Evolutionary conservation across 169 alveolate genomes (phyloP).

Genomic region (Plasmodium relictum): DNA sequence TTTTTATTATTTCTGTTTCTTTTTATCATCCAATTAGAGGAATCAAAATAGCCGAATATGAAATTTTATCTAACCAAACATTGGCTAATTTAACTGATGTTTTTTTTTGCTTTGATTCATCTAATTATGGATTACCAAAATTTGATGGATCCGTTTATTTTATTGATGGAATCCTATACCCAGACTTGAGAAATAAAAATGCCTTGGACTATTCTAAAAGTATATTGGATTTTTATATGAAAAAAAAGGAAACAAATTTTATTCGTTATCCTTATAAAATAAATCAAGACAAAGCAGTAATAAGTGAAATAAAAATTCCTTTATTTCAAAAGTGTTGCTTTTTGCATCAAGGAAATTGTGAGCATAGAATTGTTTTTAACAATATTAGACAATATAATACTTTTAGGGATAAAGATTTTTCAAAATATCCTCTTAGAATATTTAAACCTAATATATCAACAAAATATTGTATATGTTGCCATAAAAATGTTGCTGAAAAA

Average conservation of each 20-base stretch:
- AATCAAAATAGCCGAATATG: slow-evolving; percentile 87
- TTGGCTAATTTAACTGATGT: slow-evolving; percentile 85
- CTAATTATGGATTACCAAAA: slow-evolving; percentile 79
- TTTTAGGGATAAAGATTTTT: slow-evolving; percentile 72
- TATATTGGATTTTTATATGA: slow-evolving; percentile 46
- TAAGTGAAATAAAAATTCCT: slow-evolving; percentile 84
- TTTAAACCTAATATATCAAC: slow-evolving; percentile 83
- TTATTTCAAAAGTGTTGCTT: slow-evolving; percentile 83
- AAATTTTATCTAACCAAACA: slow-evolving; percentile 85
- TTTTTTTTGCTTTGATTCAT: slow-evolving; percentile 83
- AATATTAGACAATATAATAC: slow-evolving; percentile 78
- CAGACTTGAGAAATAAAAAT: slow-evolving; percentile 81
- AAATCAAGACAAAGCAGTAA: slow-evolving; percentile 80
- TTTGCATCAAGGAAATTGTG: slow-evolving; percentile 91
- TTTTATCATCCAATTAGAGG: slow-evolving; percentile 89
- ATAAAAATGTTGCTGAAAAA: slow-evolving; percentile 80
- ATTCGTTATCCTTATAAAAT: slow-evolving; percentile 79
- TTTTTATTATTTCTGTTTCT: slow-evolving; percentile 80
- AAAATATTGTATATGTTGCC: slow-evolving; percentile 86
- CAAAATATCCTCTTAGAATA: slow-evolving; percentile 86
- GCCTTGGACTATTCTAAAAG: slow-evolving; percentile 79
- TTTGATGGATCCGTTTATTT: slow-evolving; percentile 86
- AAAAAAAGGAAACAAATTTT: slow-evolving; percentile 69
- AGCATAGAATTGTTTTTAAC: slow-evolving; percentile 87
- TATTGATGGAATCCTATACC: slow-evolving; percentile 88